Evolutionary conservation across 2,329 filamentous ascomycete species (phyloP), one percentile per base, ranked within the genome.

Genomic region (Fusarium sp.): DNA sequence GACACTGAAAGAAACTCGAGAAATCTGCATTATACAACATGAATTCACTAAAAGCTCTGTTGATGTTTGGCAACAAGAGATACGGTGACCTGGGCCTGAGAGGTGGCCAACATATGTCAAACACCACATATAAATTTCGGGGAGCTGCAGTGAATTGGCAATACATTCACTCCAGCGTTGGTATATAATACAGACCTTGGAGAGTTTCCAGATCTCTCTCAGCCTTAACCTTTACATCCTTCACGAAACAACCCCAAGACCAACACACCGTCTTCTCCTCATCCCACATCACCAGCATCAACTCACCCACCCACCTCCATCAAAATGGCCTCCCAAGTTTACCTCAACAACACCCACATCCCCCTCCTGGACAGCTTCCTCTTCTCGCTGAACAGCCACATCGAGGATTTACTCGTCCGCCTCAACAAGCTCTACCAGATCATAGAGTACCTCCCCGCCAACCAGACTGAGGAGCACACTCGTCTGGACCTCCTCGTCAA

Each of bases 341-440:
- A 31, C 8, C 14, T 64, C 38, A 18, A 35, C 22, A 4, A 31
- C 5, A 10, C 40, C 11, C 57, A 69, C 6, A 16, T 69, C 4
- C 45, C 59, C 10, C 59, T 71, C 13, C 31, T 71, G 4, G 37
- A 59, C 40, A 50, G 34, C 35, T 57, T 71, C 6, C 34, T 71
- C 20, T 16, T 14, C 2, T 18, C 13, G 1, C 34, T 71, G 8
- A 37, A 65, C 18, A 13, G 9, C 13, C 64, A 42, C 20, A 50
- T 62, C 6, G 47, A 71, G 1, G 57, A 68, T 3, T 42, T 72
- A 4, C 29, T 62, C 22, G n/a, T 62, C 16, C 56, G 42, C 2
- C 60, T 71, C 31, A 54, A 50, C 10, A 62, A 58, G 10, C 50
- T 71, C 6, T 40, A 24, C 10, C 68, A 72, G 37, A 11, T 72